Base-by-base conservation (phyloP, 2,329 filamentous ascomycete species). In the Colletotrichum magnum region DNA sequence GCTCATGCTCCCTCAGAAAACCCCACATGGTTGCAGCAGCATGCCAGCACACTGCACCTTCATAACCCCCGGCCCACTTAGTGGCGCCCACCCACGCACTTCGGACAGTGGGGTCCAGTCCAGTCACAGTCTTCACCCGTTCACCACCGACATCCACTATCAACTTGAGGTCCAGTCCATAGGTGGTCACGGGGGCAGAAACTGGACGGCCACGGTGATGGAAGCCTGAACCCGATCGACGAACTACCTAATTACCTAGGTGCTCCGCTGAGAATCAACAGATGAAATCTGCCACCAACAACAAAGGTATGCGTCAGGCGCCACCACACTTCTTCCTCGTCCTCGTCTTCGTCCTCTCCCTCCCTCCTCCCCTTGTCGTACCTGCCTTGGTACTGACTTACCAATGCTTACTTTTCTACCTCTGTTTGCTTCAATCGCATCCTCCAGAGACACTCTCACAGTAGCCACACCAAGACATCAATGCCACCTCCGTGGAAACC, bases 11-110 rank as follows among this genome's bases (percentile, higher is more conserved):
- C 43, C 56, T 69, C 56, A 47, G 15, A 60, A 56, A 18, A 45
- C 56, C 62, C 62, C 62, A 66, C 62, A 60, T 69, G 21, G 62
- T 56, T 57, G 66, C 62, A 39, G 50, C 54, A 56, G 56, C 45
- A 43, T 43, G 41, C 41, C 41, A 43, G 41, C 41, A 43, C 41
- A 10, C 15, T 43, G 41, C 41, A 43, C 41, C 41, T 43, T 43
- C 41, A 43, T 43, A 32, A 43, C 32, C 39, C 60, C 36, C 48
- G 61, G 32, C 56, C 65, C 54, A 54, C 65, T 68, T 41, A 28
- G 36, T 51, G 54, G 65, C 65, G 47, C 24, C 47, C 53, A 50
- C 48, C 47, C 26, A 59, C 48, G 45, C 28, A 36, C 21, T 28
- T 41, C 32, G 32, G 32, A 36, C 32, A 36, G 32, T 36, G 32